Conservation (phyloP, 148 eudicot genomes). For the Rhododendron molle region DNA sequence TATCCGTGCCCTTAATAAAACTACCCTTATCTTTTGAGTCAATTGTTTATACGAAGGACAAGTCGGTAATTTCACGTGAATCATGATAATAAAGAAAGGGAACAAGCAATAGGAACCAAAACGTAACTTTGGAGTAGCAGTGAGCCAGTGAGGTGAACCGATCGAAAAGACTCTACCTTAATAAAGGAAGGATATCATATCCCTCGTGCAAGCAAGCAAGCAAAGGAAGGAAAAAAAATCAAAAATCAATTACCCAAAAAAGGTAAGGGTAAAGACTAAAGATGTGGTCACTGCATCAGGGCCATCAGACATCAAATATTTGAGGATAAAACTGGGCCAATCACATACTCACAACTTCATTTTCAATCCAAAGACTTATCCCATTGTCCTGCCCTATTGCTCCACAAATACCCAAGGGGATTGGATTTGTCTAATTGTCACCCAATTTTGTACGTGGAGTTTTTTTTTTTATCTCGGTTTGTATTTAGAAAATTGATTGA, state of each 20-base stretch:
- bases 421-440: neutral
- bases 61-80: too few relatives aligned
- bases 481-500: neutral
- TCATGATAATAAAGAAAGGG: too few relatives aligned
- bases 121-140: neutral
- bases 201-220: too few relatives aligned
- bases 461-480: neutral
- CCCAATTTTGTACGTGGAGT: neutral
- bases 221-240: too few relatives aligned
- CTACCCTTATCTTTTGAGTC: too few relatives aligned
- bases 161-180: neutral
- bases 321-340: neutral
- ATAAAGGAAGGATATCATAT: too few relatives aligned
- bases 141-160: neutral
- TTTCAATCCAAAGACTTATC: neutral
- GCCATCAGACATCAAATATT: neutral
- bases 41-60: too few relatives aligned
- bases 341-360: neutral
- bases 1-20: too few relatives aligned
- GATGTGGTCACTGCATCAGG: neutral
- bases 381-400: neutral
- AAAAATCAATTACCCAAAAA: too few relatives aligned
- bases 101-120: neutral
- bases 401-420: neutral
- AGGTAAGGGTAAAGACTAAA: neutral